phyloP scores from a whole-genome alignment of 2,329 filamentous ascomycete species.

The Clarireedia paspali region DNA sequence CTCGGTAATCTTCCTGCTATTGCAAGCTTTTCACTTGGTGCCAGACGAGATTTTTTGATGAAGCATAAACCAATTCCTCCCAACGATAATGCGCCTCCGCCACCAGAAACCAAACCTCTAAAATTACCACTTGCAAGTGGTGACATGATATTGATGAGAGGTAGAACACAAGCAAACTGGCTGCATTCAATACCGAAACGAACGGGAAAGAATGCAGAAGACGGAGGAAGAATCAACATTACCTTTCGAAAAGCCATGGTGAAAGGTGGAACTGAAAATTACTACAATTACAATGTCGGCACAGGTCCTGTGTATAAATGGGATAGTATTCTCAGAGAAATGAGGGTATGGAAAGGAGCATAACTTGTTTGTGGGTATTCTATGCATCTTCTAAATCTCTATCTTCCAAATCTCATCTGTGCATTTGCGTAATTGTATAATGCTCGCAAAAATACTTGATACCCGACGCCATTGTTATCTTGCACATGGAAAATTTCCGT shows the following conservation, averaged over 20 bases:
- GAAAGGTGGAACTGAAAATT: conserved; percentile 69
- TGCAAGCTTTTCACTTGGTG: conserved; percentile 67
- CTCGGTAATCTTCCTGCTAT: conserved; percentile 63
- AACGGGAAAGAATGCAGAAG: conserved; percentile 53
- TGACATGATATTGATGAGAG: conserved; percentile 75
- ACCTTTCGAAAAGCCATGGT: conserved; percentile 68
- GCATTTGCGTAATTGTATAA: conserved; percentile 79
- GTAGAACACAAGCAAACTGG: conserved; percentile 68
- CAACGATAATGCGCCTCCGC: conserved; percentile 22
- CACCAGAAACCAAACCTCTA: conserved; percentile 34
- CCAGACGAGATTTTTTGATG: conserved; percentile 66
- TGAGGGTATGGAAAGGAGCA: conserved; percentile 23
- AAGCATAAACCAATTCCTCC: conserved; percentile 61
- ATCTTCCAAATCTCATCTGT: conserved; percentile 64
- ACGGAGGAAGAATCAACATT: conserved; percentile 65
- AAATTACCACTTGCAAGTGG: conserved; percentile 54
- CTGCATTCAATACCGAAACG: conserved; percentile 72
- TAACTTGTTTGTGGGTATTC: conserved; percentile 6
- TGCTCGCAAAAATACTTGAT: conserved; percentile 84
- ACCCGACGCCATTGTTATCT: conserved; percentile 78
- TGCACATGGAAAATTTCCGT: conserved; percentile 84
- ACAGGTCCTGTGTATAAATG: conserved; percentile 60
- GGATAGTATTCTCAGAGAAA: conserved; percentile 46
- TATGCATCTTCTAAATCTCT: conserved; percentile 11
- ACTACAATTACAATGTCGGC: conserved; percentile 78